phyloP scores from a whole-genome alignment of 495 filamentous ascomycete species.

The Aspergillus sclerotioniger region DNA sequence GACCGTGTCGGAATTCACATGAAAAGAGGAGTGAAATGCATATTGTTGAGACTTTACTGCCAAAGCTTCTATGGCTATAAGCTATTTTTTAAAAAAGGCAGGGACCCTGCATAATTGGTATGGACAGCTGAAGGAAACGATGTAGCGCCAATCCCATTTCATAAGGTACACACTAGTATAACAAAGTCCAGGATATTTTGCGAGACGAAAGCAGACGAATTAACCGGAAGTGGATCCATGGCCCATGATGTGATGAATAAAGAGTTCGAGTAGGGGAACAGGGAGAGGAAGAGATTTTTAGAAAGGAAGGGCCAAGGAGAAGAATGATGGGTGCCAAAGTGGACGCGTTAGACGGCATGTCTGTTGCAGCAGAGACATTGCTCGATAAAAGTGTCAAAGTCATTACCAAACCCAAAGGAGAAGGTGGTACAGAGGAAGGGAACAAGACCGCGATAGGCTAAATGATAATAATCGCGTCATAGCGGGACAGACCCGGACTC shows the following conservation, averaged over 20 bases:
- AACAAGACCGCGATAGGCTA: neutral
- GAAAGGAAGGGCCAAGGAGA: too few relatives aligned
- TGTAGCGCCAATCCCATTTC: neutral
- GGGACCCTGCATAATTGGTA: neutral
- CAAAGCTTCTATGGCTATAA: too few relatives aligned
- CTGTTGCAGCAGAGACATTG: too few relatives aligned
- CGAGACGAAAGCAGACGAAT: too few relatives aligned
- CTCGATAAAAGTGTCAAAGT: too few relatives aligned
- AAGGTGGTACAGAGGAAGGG: neutral
- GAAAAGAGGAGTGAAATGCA: neutral
- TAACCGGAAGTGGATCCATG: too few relatives aligned
- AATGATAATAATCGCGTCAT: neutral
- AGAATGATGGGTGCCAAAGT: too few relatives aligned
- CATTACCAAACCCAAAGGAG: neutral
- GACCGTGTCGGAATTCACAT: neutral
- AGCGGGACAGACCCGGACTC: constrained; percentile 4
- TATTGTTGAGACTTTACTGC: too few relatives aligned
- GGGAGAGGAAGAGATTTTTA: too few relatives aligned
- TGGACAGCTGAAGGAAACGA: neutral
- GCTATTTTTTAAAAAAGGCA: neutral
- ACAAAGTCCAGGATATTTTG: neutral
- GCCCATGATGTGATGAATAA: too few relatives aligned
- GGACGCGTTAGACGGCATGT: too few relatives aligned
- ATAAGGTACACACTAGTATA: neutral
- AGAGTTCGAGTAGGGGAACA: too few relatives aligned